phyloP scores from a whole-genome alignment of 192 early-diverging fungal genomes.

The Mortierella claussenii region DNA sequence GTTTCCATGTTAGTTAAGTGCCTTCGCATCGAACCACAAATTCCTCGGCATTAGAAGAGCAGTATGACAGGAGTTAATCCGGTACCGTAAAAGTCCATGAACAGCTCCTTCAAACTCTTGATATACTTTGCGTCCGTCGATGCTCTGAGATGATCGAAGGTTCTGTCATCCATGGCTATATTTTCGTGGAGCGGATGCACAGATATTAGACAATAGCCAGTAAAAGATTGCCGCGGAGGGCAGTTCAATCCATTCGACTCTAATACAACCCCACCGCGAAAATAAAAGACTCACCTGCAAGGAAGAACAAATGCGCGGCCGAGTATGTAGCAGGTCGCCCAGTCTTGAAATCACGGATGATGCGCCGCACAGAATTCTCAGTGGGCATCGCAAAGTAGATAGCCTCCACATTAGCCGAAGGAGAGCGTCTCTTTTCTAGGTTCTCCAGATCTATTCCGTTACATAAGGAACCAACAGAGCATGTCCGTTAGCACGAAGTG shows the following conservation, averaged over 20 bases:
- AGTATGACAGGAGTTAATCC: too few species aligned
- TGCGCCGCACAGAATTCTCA: conserved; percentile 65
- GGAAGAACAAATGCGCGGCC: conserved; percentile 70
- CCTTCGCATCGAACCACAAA: too few species aligned
- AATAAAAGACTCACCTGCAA: conserved; percentile 53
- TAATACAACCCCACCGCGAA: background rate
- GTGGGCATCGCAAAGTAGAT: conserved; percentile 72
- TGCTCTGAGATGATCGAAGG: conserved; percentile 69
- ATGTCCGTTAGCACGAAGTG: too few species aligned
- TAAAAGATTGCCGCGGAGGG: background rate
- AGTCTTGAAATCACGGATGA: conserved; percentile 68
- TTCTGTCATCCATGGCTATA: conserved; percentile 62
- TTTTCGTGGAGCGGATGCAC: too few species aligned
- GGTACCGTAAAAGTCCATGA: conserved; percentile 86
- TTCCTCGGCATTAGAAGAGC: too few species aligned
- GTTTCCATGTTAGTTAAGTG: background rate
- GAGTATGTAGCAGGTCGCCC: conserved; percentile 64
- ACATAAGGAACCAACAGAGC: too few species aligned
- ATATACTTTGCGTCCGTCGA: conserved; percentile 70
- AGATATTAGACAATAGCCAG: background rate
- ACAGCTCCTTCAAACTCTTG: conserved; percentile 80
- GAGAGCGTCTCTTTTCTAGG: conserved; percentile 65
- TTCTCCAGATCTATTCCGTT: conserved; percentile 59
- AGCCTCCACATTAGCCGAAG: conserved; percentile 68
- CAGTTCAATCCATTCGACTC: background rate